phyloP scores from a whole-genome alignment of 805 yeast species.

The Cyberlindnera mrakii region DNA sequence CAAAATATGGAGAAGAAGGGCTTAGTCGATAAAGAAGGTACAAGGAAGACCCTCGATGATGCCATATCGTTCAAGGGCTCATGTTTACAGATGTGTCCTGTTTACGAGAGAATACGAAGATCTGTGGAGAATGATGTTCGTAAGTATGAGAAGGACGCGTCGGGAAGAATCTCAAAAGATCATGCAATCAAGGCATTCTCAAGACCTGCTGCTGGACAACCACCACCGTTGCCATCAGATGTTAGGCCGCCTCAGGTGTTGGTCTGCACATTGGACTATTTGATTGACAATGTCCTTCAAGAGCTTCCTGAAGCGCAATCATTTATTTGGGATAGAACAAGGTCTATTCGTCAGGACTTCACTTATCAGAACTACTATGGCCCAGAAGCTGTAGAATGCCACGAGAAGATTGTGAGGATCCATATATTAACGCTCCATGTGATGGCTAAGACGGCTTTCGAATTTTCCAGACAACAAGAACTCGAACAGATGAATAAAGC shows the following conservation, averaged over 20 bases:
- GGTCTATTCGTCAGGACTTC: slow-evolving; percentile 95
- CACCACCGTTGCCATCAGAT: slow-evolving; percentile 95
- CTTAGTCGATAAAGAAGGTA: slow-evolving; percentile 81
- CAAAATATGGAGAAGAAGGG: slow-evolving; percentile 72
- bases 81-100: slow-evolving; percentile 93
- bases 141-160: slow-evolving; percentile 59
- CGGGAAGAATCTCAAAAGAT: slow-evolving; percentile 46
- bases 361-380: slow-evolving; percentile 93
- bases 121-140: slow-evolving; percentile 83
- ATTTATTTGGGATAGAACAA: slow-evolving; percentile 93
- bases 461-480: slow-evolving; percentile 92
- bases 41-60: slow-evolving; percentile 74
- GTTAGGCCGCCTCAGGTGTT: slow-evolving; percentile 88
- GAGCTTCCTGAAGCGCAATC: slow-evolving; percentile 81
- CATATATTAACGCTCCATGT: slow-evolving; percentile 78
- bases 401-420: slow-evolving; percentile 84
- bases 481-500: slow-evolving; percentile 91
- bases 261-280: slow-evolving; percentile 59
- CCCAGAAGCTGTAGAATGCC: slow-evolving; percentile 88
- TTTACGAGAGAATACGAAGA: slow-evolving; percentile 84
- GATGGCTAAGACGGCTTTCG: slow-evolving; percentile 69
- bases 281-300: slow-evolving; percentile 57
- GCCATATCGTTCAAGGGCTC: slow-evolving; percentile 87
- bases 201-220: slow-evolving; percentile 97
- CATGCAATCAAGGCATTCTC: slow-evolving; percentile 88